phyloP scores from a whole-genome alignment of 2,329 filamentous ascomycete genomes.

The Fusarium robinianum region DNA sequence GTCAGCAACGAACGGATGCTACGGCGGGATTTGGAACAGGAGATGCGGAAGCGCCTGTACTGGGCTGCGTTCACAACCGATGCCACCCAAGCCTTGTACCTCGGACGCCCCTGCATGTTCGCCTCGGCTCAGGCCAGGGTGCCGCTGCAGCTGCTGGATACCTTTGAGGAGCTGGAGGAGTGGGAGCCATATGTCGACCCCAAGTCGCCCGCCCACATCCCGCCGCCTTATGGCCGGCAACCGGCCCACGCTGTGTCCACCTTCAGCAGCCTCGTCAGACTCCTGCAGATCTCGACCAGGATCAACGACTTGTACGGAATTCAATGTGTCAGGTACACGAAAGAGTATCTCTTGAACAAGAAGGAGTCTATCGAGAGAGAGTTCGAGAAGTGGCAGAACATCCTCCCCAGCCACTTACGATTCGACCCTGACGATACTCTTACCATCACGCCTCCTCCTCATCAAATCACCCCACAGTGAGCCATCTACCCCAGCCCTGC shows the following conservation, averaged over 20 bases:
- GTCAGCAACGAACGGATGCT: constrained; percentile 36
- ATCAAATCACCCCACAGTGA: constrained; percentile 40
- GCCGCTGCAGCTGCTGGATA: constrained; percentile 39
- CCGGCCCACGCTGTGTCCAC: constrained; percentile 38
- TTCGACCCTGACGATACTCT: constrained; percentile 36
- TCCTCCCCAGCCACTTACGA: constrained; percentile 33
- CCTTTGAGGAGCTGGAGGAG: constrained; percentile 42
- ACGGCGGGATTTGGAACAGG: constrained; percentile 38
- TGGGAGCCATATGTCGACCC: constrained; percentile 42
- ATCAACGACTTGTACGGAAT: constrained; percentile 37
- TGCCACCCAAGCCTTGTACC: constrained; percentile 41
- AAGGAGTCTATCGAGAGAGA: constrained; percentile 35
- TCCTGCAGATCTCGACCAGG: constrained; percentile 38
- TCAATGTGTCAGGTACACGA: constrained; percentile 35
- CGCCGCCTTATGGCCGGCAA: constrained; percentile 35
- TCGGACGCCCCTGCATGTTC: constrained; percentile 42
- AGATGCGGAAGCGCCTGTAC: constrained; percentile 43
- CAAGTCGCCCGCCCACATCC: constrained; percentile 32
- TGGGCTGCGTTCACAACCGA: constrained; percentile 44
- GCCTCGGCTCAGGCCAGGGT: constrained; percentile 41
- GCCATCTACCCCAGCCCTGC: constrained; percentile 7
- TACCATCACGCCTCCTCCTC: constrained; percentile 35
- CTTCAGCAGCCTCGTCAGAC: constrained; percentile 35
- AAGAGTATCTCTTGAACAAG: constrained; percentile 34
- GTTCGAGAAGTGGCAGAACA: constrained; percentile 35